Percentiles rank a stretch among this genome's conserved stretches.
phyloP scores from a whole-genome alignment of 352 stramenopile species.

The Phytophthora fragariae region DNA sequence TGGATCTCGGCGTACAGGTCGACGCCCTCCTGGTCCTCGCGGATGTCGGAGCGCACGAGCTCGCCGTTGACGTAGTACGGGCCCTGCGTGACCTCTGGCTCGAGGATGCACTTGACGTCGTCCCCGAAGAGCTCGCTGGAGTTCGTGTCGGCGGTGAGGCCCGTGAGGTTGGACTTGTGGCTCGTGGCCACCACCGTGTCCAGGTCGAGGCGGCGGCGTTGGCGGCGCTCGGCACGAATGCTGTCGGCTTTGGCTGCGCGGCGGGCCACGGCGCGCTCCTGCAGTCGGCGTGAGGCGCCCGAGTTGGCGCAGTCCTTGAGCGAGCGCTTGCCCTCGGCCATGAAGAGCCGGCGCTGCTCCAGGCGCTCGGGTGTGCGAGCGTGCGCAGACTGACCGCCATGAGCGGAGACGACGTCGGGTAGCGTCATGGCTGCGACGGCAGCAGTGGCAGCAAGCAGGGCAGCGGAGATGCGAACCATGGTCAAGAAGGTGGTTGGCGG shows the following conservation, averaged over 20 bases:
- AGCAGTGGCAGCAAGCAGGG: neutral
- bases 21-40: slow-evolving; percentile 31
- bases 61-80: slow-evolving; percentile 41
- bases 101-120: slow-evolving; percentile 36
- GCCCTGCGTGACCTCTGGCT: slow-evolving; percentile 32
- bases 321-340: slow-evolving; percentile 31
- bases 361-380: slow-evolving; percentile 9
- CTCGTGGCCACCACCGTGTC: slow-evolving; percentile 24
- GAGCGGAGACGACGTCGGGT: neutral
- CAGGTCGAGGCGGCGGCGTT: slow-evolving; percentile 25
- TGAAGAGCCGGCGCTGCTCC: slow-evolving; percentile 33
- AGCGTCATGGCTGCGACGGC: slow-evolving; percentile 1
- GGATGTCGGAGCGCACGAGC: slow-evolving; percentile 29
- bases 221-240: slow-evolving; percentile 19
- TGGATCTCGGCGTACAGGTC: slow-evolving; percentile 35
- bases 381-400: slow-evolving; percentile 8
- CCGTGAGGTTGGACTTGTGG: slow-evolving; percentile 34
- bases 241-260: slow-evolving; percentile 21
- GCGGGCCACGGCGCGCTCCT: slow-evolving; percentile 21
- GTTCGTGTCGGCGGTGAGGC: slow-evolving; percentile 16
- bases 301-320: slow-evolving; percentile 36
- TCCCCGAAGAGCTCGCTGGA: slow-evolving; percentile 30
- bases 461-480: slow-evolving; percentile 18
- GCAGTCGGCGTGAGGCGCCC: slow-evolving; percentile 18
- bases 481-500: neutral